Evolutionary conservation across 139 green algal genomes (phyloP), one percentile per base, ranked within the genome.

Genomic region (Diplosphaera chodatii): DNA sequence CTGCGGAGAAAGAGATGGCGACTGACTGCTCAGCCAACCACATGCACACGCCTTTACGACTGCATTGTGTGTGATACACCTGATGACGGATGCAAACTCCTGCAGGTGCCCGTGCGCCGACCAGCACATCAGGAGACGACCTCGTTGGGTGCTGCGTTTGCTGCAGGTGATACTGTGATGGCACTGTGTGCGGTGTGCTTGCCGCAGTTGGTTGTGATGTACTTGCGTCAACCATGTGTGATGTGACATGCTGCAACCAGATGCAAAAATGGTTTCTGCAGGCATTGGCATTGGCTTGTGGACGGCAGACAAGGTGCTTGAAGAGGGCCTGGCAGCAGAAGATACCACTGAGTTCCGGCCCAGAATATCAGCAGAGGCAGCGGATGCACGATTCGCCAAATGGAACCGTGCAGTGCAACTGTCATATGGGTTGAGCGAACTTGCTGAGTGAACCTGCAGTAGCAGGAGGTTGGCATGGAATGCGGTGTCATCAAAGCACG

Each of bases 101-200:
- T n/a, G n/a, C n/a, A n/a, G 65, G 71, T 92, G 5, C 75, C 77
- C 0, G 93, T 99, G 28, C 29, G 83, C 64, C 80, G 94, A 22
- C 95, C 95, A 4, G 73, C 68, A 3, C 82, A 97, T 76, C 84
- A 91, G 33, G 95, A 99, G 85, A 97, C 94, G 15, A 99, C 95
- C 0, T 86, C 83, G 0, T 72, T 95, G 67, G 95, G 95, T 4
- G 95, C 95, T 10, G 94, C 94, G 4, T 82, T 94, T 40, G 94
- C 95, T 4, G 75, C 48, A 59, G 48, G 48, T 59, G 48, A 59
- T n/a, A n/a, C n/a, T n/a, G n/a, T n/a, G n/a, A n/a, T n/a, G n/a
- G n/a, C n/a, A n/a, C n/a, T n/a, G n/a, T n/a, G n/a, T n/a, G n/a
- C n/a, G n/a, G n/a, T n/a, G n/a, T n/a, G n/a, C n/a, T n/a, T n/a